phyloP scores from a whole-genome alignment of 768 basidiomycete species.

The Suillus variegatus region DNA sequence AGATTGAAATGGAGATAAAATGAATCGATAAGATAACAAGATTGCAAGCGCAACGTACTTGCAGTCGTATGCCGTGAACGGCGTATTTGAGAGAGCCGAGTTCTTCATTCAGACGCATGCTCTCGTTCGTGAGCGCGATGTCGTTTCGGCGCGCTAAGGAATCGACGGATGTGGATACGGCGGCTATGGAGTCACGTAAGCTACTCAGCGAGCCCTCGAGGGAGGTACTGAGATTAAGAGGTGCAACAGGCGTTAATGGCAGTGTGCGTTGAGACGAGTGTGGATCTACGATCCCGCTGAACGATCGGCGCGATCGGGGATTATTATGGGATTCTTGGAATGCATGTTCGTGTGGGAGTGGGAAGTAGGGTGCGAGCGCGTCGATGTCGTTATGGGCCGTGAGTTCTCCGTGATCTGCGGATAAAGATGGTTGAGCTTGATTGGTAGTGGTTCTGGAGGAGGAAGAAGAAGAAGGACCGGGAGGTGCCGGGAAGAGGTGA shows the following conservation, averaged over 20 bases:
- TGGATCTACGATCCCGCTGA: slow-evolving; percentile 23
- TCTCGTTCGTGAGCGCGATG: slow-evolving; percentile 70
- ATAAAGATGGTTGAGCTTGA: slow-evolving; percentile 16
- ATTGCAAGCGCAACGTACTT: slow-evolving; percentile 44
- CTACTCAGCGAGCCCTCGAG: slow-evolving; percentile 62
- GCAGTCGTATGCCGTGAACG: slow-evolving; percentile 78
- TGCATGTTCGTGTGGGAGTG: slow-evolving; percentile 19
- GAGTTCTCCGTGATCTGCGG: slow-evolving; percentile 19
- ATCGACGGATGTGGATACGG: slow-evolving; percentile 61
- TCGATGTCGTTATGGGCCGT: slow-evolving; percentile 23
- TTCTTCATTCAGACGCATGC: slow-evolving; percentile 72
- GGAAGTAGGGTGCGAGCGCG: slow-evolving; percentile 24
- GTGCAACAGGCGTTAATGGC: slow-evolving; percentile 48
- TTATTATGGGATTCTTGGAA: slow-evolving; percentile 16
- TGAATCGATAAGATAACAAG: slow-evolving; percentile 10
- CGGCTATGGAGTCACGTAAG: slow-evolving; percentile 59
- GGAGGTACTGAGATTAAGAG: slow-evolving; percentile 60
- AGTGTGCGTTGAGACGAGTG: slow-evolving; percentile 28
- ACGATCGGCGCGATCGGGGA: slow-evolving; percentile 16
- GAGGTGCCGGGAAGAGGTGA: slow-evolving; percentile 12
- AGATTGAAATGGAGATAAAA: slow-evolving; percentile 11
- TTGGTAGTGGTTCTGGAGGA: slow-evolving; percentile 15
- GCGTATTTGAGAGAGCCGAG: slow-evolving; percentile 65
- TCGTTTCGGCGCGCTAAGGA: slow-evolving; percentile 63
- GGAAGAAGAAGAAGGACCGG: slow-evolving; percentile 17